Conservation (phyloP, 768 basidiomycete genomes). For the Pulveroboletus sp. region DNA sequence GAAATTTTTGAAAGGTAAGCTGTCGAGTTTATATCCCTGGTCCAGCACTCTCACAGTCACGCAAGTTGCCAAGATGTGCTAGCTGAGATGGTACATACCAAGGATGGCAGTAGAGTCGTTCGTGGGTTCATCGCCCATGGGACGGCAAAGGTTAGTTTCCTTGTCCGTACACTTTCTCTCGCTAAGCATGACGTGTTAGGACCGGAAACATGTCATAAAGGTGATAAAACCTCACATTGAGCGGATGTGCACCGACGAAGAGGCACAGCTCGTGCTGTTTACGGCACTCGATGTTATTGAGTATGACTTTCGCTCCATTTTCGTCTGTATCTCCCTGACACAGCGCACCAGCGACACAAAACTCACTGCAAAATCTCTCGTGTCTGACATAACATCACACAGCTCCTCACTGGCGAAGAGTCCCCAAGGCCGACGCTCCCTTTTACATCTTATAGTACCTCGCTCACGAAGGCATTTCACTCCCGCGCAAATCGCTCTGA, state of each 20-base stretch:
- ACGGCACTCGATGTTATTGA: constrained; percentile 88
- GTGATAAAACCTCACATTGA: constrained; percentile 84
- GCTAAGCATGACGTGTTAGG: constrained; percentile 37
- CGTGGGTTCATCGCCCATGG: constrained; percentile 82
- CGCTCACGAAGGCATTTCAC: constrained; percentile 85
- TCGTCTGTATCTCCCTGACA: neutral
- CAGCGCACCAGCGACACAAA: constrained; percentile 72
- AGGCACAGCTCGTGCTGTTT: constrained; percentile 86
- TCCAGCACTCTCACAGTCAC: neutral
- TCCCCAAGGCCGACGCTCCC: constrained; percentile 73
- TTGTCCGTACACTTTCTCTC: neutral
- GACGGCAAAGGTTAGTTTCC: constrained; percentile 62
- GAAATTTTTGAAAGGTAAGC: constrained; percentile 79
- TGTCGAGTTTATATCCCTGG: neutral
- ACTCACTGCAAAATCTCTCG: constrained; percentile 73
- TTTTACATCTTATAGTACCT: constrained; percentile 80
- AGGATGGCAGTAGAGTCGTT: constrained; percentile 81
- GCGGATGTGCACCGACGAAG: constrained; percentile 83
- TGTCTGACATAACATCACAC: constrained; percentile 59
- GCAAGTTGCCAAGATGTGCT: constrained; percentile 75
- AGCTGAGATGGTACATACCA: constrained; percentile 92
- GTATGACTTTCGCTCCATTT: constrained; percentile 38
- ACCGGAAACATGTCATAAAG: constrained; percentile 89
- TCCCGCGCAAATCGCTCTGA: constrained; percentile 64
- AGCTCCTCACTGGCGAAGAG: constrained; percentile 54